Percentiles rank a stretch among this genome's conserved stretches.
These are phyloP conservation scores for Cronartium ribicola DNA, from an alignment of 1,284 basidiomycete genomes.

Conservation along the genomic window DNA sequence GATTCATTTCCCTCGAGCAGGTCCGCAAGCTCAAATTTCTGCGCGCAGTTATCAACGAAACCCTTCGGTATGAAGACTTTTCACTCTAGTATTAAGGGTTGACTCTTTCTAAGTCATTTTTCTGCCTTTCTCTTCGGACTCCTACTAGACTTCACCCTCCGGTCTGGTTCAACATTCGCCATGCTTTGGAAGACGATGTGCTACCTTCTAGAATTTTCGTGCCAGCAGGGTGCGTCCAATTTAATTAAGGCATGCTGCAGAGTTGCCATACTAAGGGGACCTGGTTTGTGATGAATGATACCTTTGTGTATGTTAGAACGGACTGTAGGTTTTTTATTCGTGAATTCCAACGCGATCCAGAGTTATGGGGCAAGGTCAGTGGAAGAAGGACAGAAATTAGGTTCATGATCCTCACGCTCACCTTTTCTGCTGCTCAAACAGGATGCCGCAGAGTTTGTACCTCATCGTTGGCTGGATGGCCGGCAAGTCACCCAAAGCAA, in stretches of 20 bases:
- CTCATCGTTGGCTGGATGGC: slow-evolving; percentile 56
- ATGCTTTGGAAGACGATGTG: slow-evolving; percentile 52
- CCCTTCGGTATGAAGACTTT: slow-evolving; percentile 52
- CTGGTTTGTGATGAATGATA: slow-evolving; percentile 25
- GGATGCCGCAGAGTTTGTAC: slow-evolving; percentile 66
- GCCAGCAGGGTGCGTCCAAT: slow-evolving; percentile 27
- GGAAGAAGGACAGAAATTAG: slow-evolving; percentile 51
- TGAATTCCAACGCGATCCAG: slow-evolving; percentile 44
- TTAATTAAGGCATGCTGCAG: too few species aligned
- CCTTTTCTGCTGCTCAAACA: slow-evolving; percentile 57
- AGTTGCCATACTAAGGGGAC: too few species aligned
- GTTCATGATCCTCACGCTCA: not conserved
- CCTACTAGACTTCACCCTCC: slow-evolving; percentile 63
- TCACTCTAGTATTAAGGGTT: not conserved
- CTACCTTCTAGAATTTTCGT: slow-evolving; percentile 48
- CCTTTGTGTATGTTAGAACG: slow-evolving; percentile 60
- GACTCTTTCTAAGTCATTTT: not conserved
- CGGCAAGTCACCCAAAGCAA: slow-evolving; percentile 17
- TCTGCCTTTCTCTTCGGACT: not conserved
- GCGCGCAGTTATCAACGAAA: slow-evolving; percentile 68
- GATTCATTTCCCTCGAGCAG: slow-evolving; percentile 42
- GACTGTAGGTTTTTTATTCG: slow-evolving; percentile 57
- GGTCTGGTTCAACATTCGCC: slow-evolving; percentile 63
- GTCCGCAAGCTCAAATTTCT: slow-evolving; percentile 53
- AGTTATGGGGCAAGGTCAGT: slow-evolving; percentile 52